These are phyloP conservation scores for Labyrinthula sp. DNA, from an alignment of 352 stramenopile species.

Conservation along the genomic window DNA sequence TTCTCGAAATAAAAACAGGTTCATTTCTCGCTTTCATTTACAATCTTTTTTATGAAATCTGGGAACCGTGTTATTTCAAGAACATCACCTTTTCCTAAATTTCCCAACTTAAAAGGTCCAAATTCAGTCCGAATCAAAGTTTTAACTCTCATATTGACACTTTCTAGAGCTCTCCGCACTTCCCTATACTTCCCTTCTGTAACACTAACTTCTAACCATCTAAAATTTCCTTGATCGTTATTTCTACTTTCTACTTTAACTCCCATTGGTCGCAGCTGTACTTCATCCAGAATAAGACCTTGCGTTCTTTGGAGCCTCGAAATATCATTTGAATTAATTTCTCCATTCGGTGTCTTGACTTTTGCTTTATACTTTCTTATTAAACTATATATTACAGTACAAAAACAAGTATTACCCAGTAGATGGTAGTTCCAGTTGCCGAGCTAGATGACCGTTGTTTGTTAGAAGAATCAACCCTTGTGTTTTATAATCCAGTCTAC, in stretches of 20 bases:
- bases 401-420: conserved; percentile 29
- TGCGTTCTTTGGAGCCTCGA: conserved; percentile 27
- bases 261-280: conserved; percentile 48
- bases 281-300: conserved; percentile 45
- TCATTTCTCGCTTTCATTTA: too few species aligned
- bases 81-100: conserved; percentile 48
- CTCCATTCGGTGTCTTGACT: too few species aligned
- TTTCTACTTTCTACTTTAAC: conserved; percentile 40
- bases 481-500: conserved; percentile 64
- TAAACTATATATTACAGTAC: too few species aligned
- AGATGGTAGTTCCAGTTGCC: conserved; percentile 58
- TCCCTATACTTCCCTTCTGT: conserved; percentile 69
- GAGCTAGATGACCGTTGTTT: conserved; percentile 64
- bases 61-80: conserved; percentile 39
- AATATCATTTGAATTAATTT: conserved; percentile 1
- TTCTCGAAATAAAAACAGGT: too few species aligned
- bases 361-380: too few species aligned
- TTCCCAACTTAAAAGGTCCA: conserved; percentile 56
- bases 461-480: conserved; percentile 70
- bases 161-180: conserved; percentile 56
- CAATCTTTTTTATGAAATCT: background rate
- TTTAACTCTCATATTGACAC: conserved; percentile 60
- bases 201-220: conserved; percentile 58
- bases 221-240: conserved; percentile 34
- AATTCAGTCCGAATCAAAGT: conserved; percentile 61